phyloP scores from a whole-genome alignment of 2,329 filamentous ascomycete species.

The Hypoxylon rubiginosum region DNA sequence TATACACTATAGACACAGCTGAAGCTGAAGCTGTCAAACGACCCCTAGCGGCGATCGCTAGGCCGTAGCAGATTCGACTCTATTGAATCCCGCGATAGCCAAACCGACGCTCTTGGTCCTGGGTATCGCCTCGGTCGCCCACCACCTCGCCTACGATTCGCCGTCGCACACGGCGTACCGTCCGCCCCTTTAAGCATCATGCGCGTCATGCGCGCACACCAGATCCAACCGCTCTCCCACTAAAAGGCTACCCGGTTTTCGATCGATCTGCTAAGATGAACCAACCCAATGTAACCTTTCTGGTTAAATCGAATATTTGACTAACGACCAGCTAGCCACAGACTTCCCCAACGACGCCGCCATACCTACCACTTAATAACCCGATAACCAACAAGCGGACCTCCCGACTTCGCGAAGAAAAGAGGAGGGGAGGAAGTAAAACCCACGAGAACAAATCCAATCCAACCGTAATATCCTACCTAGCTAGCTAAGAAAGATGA shows the following conservation, averaged over 20 bases:
- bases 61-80: slow-evolving; percentile 3
- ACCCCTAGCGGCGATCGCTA: not conserved
- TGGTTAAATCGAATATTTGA: not conserved
- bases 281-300: not conserved
- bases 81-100: not conserved
- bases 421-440: too few relatives aligned
- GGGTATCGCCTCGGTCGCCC: not conserved
- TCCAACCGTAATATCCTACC: too few relatives aligned
- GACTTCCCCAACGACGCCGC: not conserved
- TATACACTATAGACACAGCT: slow-evolving; percentile 7
- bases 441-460: too few relatives aligned
- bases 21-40: slow-evolving; percentile 3
- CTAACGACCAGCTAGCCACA: not conserved
- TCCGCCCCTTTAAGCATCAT: not conserved
- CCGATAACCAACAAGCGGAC: too few relatives aligned
- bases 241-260: not conserved
- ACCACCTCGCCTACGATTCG: not conserved
- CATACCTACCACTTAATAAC: too few relatives aligned
- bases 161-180: not conserved
- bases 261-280: not conserved
- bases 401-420: too few relatives aligned
- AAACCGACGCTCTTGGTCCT: not conserved
- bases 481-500: not conserved
- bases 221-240: not conserved
- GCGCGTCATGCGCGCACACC: slow-evolving; percentile 3